Conservation (phyloP, 495 filamentous ascomycete genomes). For the Podospora pseudopauciseta region DNA sequence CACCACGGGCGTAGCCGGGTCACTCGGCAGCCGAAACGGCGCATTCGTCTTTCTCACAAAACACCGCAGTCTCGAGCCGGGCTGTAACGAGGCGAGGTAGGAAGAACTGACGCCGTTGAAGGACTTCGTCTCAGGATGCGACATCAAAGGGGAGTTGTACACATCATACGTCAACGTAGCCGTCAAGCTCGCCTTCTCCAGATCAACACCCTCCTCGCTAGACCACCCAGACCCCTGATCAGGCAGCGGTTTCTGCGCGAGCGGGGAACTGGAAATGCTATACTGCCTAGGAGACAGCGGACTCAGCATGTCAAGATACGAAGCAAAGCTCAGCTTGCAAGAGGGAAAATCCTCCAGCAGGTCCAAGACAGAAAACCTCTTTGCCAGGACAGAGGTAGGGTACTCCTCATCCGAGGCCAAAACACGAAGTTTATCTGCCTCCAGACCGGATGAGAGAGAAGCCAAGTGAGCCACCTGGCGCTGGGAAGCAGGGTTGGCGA, state of each 20-base stretch:
- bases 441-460: slow-evolving; percentile 19
- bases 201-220: slow-evolving; percentile 17
- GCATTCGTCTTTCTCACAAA: slow-evolving; percentile 53
- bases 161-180: slow-evolving; percentile 56
- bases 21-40: slow-evolving; percentile 57
- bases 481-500: slow-evolving; percentile 57
- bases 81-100: slow-evolving; percentile 53
- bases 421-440: slow-evolving; percentile 15
- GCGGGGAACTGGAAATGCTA: slow-evolving; percentile 32
- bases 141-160: slow-evolving; percentile 37
- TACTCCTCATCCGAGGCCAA: slow-evolving; percentile 26
- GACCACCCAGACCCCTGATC: slow-evolving; percentile 43
- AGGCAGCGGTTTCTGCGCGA: slow-evolving; percentile 4
- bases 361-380: slow-evolving; percentile 57
- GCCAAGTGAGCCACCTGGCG: slow-evolving; percentile 29
- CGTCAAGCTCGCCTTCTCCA: slow-evolving; percentile 46
- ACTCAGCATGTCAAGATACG: slow-evolving; percentile 59
- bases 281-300: slow-evolving; percentile 66
- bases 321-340: slow-evolving; percentile 45
- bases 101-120: slow-evolving; percentile 52
- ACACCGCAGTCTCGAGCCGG: slow-evolving; percentile 47
- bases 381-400: slow-evolving; percentile 30
- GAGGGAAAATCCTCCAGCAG: slow-evolving; percentile 52
- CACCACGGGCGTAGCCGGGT: slow-evolving; percentile 56
- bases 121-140: slow-evolving; percentile 29